Conservation (phyloP, 192 early-diverging fungal genomes). For the Podila horticola region DNA sequence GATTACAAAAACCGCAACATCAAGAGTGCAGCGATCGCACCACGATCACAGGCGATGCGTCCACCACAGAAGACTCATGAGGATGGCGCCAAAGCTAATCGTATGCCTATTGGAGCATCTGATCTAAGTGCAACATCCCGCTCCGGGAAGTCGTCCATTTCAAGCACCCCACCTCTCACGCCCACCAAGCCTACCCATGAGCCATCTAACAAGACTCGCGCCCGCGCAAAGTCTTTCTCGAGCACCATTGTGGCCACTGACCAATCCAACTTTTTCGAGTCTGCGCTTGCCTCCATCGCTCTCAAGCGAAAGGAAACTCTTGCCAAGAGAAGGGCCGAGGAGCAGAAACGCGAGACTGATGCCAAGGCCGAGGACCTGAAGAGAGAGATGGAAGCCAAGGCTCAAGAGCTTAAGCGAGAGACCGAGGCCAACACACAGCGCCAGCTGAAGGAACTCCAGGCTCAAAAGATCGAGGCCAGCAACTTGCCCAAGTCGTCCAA, state of each 20-base stretch:
- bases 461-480: constrained; percentile 40
- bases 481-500: constrained; percentile 44
- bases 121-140: constrained; percentile 1
- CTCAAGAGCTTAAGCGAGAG: constrained; percentile 4
- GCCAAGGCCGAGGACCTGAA: neutral
- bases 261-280: constrained; percentile 28
- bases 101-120: neutral
- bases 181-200: neutral
- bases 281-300: constrained; percentile 15
- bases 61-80: neutral
- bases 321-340: constrained; percentile 14
- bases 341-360: constrained; percentile 8
- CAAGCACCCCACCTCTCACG: neutral
- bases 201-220: neutral
- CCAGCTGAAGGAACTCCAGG: constrained; percentile 16
- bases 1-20: neutral
- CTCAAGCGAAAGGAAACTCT: constrained; percentile 26
- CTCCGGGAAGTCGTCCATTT: neutral
- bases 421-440: neutral
- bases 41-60: neutral
- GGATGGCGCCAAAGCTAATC: neutral
- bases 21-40: neutral
- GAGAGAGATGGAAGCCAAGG: constrained; percentile 1
- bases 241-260: constrained; percentile 15
- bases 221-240: constrained; percentile 7